phyloP scores from a whole-genome alignment of 192 early-diverging fungal genomes.

The Allomyces javanicus region DNA sequence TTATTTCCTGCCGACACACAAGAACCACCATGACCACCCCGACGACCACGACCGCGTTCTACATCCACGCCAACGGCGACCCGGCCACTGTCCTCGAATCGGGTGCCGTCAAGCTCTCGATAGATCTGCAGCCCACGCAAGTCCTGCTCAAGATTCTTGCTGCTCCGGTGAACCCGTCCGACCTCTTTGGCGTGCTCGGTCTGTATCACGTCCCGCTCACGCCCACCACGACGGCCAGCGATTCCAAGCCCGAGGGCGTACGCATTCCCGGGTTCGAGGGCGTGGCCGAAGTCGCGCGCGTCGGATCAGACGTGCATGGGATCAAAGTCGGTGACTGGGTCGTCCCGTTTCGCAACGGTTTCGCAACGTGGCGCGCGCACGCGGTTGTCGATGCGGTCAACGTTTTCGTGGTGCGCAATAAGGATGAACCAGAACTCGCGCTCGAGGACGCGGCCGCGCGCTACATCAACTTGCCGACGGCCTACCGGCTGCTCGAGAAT shows the following conservation, averaged over 20 bases:
- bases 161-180: conserved; percentile 77
- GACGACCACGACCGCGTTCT: too few relatives aligned
- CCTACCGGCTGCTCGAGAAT: conserved; percentile 76
- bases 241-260: conserved; percentile 8
- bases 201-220: conserved; percentile 46
- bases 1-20: too few relatives aligned
- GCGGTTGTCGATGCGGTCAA: conserved; percentile 22
- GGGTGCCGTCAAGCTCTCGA: too few relatives aligned
- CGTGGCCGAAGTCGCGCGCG: conserved; percentile 51
- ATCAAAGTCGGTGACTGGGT: conserved; percentile 70
- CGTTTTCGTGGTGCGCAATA: conserved; percentile 20
- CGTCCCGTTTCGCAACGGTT: conserved; percentile 34
- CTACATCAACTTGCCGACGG: conserved; percentile 66
- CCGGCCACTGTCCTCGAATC: too few relatives aligned
- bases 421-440: conserved; percentile 16
- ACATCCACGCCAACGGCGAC: too few relatives aligned
- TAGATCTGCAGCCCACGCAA: conserved; percentile 4
- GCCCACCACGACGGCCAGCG: too few relatives aligned
- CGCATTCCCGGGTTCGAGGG: conserved; percentile 86
- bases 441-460: conserved; percentile 42
- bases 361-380: conserved; percentile 69
- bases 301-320: conserved; percentile 25
- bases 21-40: too few relatives aligned
- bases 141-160: conserved; percentile 64
- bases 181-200: conserved; percentile 83